Percentiles rank a stretch among this genome's conserved stretches.
Evolutionary conservation across 768 basidiomycete species (phyloP).

Genomic region (Chalciporus piperatus): DNA sequence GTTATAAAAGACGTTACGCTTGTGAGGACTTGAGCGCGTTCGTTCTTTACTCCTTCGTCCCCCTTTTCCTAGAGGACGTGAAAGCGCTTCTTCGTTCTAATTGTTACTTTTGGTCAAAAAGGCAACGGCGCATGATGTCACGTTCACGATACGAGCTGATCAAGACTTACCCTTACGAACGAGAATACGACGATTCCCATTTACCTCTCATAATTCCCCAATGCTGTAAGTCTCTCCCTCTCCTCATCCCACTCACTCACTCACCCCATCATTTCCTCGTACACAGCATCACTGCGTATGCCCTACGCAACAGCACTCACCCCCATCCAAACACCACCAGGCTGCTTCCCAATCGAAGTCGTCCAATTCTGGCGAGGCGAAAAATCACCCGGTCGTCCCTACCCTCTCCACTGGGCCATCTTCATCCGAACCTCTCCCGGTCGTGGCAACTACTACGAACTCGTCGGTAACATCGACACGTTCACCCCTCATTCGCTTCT

Average conservation of each 20-base stretch:
- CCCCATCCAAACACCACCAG: conserved; percentile 15
- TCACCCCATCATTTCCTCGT: background rate
- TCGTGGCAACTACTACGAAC: conserved; percentile 28
- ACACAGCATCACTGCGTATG: background rate
- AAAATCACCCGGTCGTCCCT: conserved; percentile 4
- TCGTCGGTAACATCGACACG: conserved; percentile 25
- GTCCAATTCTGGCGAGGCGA: conserved; percentile 30
- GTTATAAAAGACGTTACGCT: too few relatives aligned
- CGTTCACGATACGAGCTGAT: background rate
- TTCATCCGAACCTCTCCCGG: conserved; percentile 23
- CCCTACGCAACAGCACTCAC: conserved; percentile 8
- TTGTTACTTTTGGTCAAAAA: background rate
- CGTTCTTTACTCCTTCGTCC: background rate
- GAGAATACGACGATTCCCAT: background rate
- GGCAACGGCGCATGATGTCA: background rate
- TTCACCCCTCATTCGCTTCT: conserved; percentile 17
- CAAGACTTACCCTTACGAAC: background rate
- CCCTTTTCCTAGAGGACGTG: too few relatives aligned
- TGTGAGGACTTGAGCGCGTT: too few relatives aligned
- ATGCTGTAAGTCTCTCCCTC: background rate
- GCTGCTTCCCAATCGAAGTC: conserved; percentile 24
- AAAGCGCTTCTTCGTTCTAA: background rate
- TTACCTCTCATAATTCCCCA: background rate
- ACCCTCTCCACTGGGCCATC: conserved; percentile 29
- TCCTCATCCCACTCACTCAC: background rate